Evolutionary conservation across 2,329 filamentous ascomycete genomes (phyloP).

Genomic region (Teratosphaeria destructans): DNA sequence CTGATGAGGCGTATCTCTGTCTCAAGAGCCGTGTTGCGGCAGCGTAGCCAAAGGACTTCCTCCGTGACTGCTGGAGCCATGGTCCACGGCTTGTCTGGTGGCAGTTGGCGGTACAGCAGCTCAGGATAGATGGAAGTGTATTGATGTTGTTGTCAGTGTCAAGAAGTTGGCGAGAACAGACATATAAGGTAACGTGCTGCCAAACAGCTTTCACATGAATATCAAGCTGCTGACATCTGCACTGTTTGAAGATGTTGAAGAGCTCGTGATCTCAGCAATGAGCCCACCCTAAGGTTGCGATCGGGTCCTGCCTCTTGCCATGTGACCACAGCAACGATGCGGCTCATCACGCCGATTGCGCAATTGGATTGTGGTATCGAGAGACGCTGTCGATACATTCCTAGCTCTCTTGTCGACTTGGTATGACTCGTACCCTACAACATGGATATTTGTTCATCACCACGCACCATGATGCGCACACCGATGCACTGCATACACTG

Average conservation of each 20-base stretch:
- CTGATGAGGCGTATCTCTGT: slow-evolving; percentile 16
- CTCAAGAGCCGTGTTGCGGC: slow-evolving; percentile 15
- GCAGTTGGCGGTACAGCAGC: not conserved
- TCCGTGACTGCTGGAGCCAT: slow-evolving; percentile 1
- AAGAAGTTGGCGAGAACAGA: not conserved
- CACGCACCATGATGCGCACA: no score
- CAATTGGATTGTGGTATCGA: not conserved
- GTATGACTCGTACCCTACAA: no score
- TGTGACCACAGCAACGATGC: not conserved
- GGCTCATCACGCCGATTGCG: not conserved
- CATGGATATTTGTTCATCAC: no score
- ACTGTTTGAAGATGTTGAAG: not conserved
- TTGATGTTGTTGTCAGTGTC: not conserved
- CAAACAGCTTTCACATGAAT: not conserved
- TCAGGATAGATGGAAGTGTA: not conserved
- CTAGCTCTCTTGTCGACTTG: no score
- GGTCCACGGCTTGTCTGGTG: not conserved
- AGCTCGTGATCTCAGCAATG: not conserved
- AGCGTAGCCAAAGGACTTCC: slow-evolving; percentile 6
- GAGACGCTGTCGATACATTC: no score
- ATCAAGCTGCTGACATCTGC: not conserved
- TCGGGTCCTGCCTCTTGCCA: not conserved
- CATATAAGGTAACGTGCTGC: not conserved
- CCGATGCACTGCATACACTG: no score
- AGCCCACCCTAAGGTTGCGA: not conserved